Evolutionary conservation across 257 asterid genomes (phyloP).

Genomic region (Marsdenia floribunda): DNA sequence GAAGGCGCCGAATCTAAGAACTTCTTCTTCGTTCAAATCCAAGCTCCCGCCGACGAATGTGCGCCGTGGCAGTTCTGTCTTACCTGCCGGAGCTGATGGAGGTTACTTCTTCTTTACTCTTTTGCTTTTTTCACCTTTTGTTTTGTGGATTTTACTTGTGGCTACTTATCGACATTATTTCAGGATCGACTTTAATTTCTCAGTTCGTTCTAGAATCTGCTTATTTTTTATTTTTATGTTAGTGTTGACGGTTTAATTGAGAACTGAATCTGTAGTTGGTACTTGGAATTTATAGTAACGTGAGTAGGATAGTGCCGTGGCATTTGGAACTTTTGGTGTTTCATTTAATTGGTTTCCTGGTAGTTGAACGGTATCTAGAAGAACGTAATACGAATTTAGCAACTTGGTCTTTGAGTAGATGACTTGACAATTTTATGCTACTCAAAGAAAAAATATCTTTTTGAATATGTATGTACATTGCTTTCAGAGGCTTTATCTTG

Average conservation of each 20-base stretch:
- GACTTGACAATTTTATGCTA: background rate
- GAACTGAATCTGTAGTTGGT: background rate
- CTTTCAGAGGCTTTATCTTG: background rate
- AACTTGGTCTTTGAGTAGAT: background rate
- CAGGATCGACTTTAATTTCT: constrained; percentile 12
- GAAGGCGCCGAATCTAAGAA: constrained; percentile 55
- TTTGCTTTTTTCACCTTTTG: background rate
- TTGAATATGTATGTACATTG: background rate
- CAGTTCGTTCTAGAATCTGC: background rate
- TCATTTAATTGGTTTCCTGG: background rate
- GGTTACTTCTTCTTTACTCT: constrained; percentile 36
- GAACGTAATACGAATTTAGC: background rate
- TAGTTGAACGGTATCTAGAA: background rate
- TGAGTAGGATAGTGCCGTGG: background rate
- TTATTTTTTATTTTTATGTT: background rate
- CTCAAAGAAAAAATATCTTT: background rate
- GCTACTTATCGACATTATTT: constrained; percentile 3
- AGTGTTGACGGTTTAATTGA: background rate
- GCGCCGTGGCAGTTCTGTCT: constrained; percentile 67
- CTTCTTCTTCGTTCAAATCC: constrained; percentile 81
- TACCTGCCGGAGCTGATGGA: constrained; percentile 46
- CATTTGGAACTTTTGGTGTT: background rate
- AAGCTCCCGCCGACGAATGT: constrained; percentile 55
- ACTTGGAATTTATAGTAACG: constrained; percentile 10
- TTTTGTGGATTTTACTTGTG: background rate